A percentile compares a stretch with the other conserved stretches of the same genome.
Conservation (phyloP, 495 filamentous ascomycete species). For the Aspergillus bridgeri region DNA sequence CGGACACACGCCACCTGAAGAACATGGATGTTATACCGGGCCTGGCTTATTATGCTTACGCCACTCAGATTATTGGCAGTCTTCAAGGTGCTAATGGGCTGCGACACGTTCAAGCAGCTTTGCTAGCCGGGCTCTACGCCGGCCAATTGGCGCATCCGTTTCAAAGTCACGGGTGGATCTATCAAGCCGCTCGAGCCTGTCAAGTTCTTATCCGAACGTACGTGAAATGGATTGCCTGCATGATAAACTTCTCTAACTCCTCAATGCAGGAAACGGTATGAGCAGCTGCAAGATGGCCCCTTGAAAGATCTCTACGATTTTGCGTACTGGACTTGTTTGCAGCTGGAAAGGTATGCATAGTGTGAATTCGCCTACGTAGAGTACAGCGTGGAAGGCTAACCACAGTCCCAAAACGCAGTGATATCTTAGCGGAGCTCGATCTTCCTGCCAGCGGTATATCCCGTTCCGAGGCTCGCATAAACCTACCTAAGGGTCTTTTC, state of each 20-base stretch:
- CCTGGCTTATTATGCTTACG: slow-evolving; percentile 81
- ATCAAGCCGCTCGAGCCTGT: slow-evolving; percentile 69
- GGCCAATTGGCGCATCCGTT: slow-evolving; percentile 83
- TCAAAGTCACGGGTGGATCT: slow-evolving; percentile 88
- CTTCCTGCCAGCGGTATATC: slow-evolving; percentile 78
- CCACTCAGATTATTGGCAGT: slow-evolving; percentile 80
- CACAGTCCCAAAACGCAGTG: slow-evolving; percentile 46
- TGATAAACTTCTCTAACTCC: slow-evolving; percentile 7
- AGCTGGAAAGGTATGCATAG: slow-evolving; percentile 76
- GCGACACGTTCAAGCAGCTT: slow-evolving; percentile 75
- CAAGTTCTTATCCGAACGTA: slow-evolving; percentile 77
- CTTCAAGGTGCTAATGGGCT: slow-evolving; percentile 74
- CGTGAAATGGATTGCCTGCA: slow-evolving; percentile 26
- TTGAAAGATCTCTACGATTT: slow-evolving; percentile 59
- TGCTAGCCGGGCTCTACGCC: slow-evolving; percentile 84
- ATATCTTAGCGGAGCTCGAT: slow-evolving; percentile 87
- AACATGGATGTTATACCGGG: slow-evolving; percentile 91
- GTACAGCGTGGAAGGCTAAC: not conserved
- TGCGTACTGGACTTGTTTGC: slow-evolving; percentile 91
- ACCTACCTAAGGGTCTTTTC: slow-evolving; percentile 50
- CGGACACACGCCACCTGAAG: slow-evolving; percentile 27
- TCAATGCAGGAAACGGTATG: slow-evolving; percentile 33
- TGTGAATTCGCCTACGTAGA: not conserved
- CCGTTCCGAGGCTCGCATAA: slow-evolving; percentile 64
- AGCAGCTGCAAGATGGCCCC: slow-evolving; percentile 23